Evolutionary conservation across 1,284 basidiomycete genomes (phyloP).

Genomic region (Leccinum huronense): DNA sequence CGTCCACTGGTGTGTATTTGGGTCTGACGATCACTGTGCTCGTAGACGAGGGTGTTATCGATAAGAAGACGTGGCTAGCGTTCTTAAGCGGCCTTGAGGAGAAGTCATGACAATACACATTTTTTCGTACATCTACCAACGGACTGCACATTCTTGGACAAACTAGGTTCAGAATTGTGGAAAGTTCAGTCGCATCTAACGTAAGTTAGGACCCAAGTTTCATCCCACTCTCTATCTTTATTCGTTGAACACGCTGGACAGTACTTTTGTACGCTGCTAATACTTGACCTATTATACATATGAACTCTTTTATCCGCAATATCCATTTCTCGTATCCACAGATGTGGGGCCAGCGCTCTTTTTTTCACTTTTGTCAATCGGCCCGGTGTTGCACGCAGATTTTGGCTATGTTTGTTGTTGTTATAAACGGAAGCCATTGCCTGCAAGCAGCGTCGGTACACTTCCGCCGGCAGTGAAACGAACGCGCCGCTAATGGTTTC

Average conservation of each 20-base stretch:
- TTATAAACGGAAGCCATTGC: conserved; percentile 29
- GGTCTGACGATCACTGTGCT: conserved; percentile 9
- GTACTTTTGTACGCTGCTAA: not conserved
- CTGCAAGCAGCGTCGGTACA: conserved; percentile 18
- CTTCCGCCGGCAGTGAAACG: not conserved
- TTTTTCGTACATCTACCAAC: not conserved
- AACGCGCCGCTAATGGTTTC: conserved; percentile 18
- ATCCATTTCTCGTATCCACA: not conserved
- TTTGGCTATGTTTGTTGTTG: conserved; percentile 20
- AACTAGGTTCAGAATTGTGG: not conserved
- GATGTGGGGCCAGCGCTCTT: no score
- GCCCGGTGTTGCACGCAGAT: not conserved
- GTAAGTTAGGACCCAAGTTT: not conserved
- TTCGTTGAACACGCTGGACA: not conserved
- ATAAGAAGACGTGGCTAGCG: conserved; percentile 90
- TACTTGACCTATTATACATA: not conserved
- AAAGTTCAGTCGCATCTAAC: not conserved
- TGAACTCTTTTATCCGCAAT: not conserved
- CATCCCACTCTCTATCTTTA: not conserved
- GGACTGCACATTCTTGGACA: not conserved
- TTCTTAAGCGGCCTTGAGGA: conserved; percentile 76
- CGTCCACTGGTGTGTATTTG: not conserved
- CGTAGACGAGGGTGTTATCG: conserved; percentile 83
- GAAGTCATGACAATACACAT: conserved; percentile 33
- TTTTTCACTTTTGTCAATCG: no score